Conservation (phyloP, 2,329 filamentous ascomycete species). For the Venturia aucupariae region DNA sequence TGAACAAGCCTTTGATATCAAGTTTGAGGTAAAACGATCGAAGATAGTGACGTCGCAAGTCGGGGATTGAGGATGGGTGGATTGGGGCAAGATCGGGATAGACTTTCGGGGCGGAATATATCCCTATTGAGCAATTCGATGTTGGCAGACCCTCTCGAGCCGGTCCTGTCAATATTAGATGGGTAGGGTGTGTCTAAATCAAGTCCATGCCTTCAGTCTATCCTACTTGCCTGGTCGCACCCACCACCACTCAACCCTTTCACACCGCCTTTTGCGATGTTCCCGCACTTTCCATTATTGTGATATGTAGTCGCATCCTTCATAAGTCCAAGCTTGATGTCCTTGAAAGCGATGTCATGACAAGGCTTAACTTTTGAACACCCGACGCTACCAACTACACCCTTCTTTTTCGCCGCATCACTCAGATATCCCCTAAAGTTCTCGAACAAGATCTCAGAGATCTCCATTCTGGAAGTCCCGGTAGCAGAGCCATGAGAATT, state of each 20-base stretch:
- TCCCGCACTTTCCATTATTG: slow-evolving; percentile 29
- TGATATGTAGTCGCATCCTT: slow-evolving; percentile 25
- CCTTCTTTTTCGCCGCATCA: slow-evolving; percentile 19
- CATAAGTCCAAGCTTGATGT: slow-evolving; percentile 28
- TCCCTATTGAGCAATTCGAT: too few species aligned
- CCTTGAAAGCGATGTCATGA: slow-evolving; percentile 40
- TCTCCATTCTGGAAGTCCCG: slow-evolving; percentile 42
- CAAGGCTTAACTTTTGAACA: slow-evolving; percentile 43
- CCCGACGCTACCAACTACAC: slow-evolving; percentile 33
- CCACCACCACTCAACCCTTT: slow-evolving; percentile 24
- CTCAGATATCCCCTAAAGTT: slow-evolving; percentile 43
- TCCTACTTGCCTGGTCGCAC: slow-evolving; percentile 12
- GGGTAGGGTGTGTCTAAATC: too few species aligned
- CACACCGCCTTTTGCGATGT: slow-evolving; percentile 30
- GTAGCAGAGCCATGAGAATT: slow-evolving; percentile 37
- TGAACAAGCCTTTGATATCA: too few species aligned
- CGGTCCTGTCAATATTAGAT: too few species aligned
- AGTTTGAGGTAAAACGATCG: too few species aligned
- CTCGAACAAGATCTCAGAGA: slow-evolving; percentile 41
- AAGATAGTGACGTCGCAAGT: too few species aligned
- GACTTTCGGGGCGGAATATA: too few species aligned
- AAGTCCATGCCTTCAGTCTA: neutral
- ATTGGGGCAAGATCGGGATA: too few species aligned
- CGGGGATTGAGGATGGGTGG: too few species aligned
- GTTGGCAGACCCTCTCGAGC: too few species aligned